Evolutionary conservation across 2,329 filamentous ascomycete species (phyloP), one percentile per base, ranked within the genome.

Genomic region (Stagonosporopsis rhizophila): DNA sequence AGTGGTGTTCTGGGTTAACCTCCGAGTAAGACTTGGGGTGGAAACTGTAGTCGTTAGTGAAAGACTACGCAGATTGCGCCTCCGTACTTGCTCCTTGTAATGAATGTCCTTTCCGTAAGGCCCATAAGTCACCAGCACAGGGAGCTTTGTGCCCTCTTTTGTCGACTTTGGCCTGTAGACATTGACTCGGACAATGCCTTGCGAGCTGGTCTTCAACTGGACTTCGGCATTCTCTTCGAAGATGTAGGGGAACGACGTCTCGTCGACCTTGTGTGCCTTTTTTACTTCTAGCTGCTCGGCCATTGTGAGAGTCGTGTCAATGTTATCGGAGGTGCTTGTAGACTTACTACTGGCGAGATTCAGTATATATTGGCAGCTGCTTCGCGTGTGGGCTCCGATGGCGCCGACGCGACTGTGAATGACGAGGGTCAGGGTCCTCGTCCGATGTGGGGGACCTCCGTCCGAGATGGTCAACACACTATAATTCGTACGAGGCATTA

Each of bases 51-150:
- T 3, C 23, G 17, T 65, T 17, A 63, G 54, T 14, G n/a, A 2
- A 14, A 8, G 14, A 28, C 32, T 2, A 39, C 27, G 23, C 12
- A 37, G 15, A 12, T 11, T 3, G 2, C 12, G 22, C 44, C 4
- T 30, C 3, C 3, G 37, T 40, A 58, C 50, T 48, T 73, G 80
- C 78, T 81, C 77, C 54, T 79, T 77, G 69, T 90, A 90, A 19
- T 80, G 83, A 32, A 90, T 88, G 63, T 91, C 88, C 64, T 91
- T 91, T 41, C 89, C 88, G 60, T 91, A 91, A 0, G 89, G 89
- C 0, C 88, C 88, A 61, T 91, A 91, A 0, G 88, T 91, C 2
- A 89, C 84, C 8, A 91, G 71, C 0, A 89, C 87, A 0, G 89
- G 88, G 20, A 80, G 80, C 58, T 71, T 77, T 9, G 60, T 47